phyloP scores from a whole-genome alignment of 148 eudicot species.

The Mesembryanthemum crystallinum region DNA sequence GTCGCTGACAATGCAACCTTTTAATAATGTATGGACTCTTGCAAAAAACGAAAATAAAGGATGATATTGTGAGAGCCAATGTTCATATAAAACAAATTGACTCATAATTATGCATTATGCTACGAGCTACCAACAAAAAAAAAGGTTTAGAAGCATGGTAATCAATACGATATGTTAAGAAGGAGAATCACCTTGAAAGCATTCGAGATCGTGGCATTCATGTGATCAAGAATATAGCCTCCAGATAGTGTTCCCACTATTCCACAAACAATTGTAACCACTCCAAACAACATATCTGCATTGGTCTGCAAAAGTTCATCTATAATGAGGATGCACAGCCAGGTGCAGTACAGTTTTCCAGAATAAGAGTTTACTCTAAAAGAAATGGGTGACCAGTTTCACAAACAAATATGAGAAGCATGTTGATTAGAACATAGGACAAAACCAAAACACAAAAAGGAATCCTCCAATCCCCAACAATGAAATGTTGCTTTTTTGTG shows the following conservation, averaged over 20 bases:
- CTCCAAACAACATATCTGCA: constrained; percentile 83
- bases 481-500: no score
- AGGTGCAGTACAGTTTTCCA: not conserved
- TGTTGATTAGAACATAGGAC: not conserved
- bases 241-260: constrained; percentile 76
- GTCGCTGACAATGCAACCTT: not conserved
- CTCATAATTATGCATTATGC: not conserved
- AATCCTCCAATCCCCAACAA: no score
- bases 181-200: constrained; percentile 66
- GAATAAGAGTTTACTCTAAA: not conserved
- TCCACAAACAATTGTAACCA: constrained; percentile 68
- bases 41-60: not conserved
- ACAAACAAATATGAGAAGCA: not conserved
- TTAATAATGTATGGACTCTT: not conserved
- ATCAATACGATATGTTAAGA: not conserved
- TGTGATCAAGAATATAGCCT: constrained; percentile 64
- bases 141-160: not conserved
- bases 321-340: not conserved
- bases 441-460: not conserved
- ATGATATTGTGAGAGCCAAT: not conserved
- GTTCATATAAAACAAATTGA: not conserved
- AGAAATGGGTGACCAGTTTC: not conserved
- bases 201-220: constrained; percentile 68
- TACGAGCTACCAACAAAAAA: not conserved
- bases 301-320: constrained; percentile 39